phyloP scores from a whole-genome alignment of 1,139 yeast genomes.

The Protomyces inouyei region DNA sequence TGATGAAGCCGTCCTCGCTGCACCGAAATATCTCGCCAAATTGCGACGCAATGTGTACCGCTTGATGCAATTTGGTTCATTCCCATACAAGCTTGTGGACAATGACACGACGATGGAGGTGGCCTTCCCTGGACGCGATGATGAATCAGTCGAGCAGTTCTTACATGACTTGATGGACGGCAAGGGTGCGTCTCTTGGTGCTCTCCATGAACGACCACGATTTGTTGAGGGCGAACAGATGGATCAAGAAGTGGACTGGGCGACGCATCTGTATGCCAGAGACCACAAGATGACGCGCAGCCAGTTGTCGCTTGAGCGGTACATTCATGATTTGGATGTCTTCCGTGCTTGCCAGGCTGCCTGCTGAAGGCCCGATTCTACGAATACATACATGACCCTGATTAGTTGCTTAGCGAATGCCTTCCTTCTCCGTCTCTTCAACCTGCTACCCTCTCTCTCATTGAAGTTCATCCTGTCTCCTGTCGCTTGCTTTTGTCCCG shows the following conservation, averaged over 20 bases:
- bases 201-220: not conserved
- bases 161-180: not conserved
- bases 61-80: not conserved
- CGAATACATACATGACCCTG: not conserved
- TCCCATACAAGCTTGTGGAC: not conserved
- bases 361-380: not conserved
- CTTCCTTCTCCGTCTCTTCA: not conserved
- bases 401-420: not conserved
- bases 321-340: not conserved
- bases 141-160: conserved; percentile 10
- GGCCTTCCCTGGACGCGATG: conserved; percentile 5
- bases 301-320: not conserved
- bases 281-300: not conserved
- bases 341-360: not conserved
- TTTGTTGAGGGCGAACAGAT: not conserved
- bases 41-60: conserved; percentile 8
- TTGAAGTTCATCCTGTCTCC: not conserved
- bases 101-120: not conserved
- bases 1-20: conserved; percentile 4
- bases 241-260: not conserved
- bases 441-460: no score
- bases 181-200: not conserved
- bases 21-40: conserved; percentile 11
- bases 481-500: not conserved
- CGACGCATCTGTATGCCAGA: not conserved